Evolutionary conservation across 164 flowering plant genomes (phyloP).

Genomic region (Amborella trichopoda): DNA sequence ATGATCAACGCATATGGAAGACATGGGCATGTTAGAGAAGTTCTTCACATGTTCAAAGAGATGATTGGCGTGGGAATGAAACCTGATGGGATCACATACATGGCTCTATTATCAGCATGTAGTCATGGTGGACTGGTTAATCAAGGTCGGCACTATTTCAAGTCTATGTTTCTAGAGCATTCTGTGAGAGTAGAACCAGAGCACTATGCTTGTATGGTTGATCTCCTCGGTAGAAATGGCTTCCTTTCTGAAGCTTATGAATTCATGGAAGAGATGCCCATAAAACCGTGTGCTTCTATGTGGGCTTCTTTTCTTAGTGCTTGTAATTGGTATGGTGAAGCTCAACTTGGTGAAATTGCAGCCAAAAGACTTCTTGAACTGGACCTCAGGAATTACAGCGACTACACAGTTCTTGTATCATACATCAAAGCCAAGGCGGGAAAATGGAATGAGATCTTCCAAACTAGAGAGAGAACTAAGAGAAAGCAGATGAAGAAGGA

Average conservation of each 20-base stretch:
- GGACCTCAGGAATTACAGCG: constrained; percentile 1
- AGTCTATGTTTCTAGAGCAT: constrained; percentile 6
- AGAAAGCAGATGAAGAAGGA: constrained; percentile 5
- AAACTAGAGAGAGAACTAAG: constrained; percentile 9
- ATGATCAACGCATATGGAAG: constrained; percentile 14
- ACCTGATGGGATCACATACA: constrained; percentile 14
- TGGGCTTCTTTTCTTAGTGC: constrained; percentile 12
- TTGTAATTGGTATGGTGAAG: constrained; percentile 8
- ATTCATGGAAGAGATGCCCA: constrained; percentile 12
- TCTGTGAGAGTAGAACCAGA: constrained; percentile 6
- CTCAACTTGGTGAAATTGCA: constrained; percentile 8
- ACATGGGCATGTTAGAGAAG: constrained; percentile 9
- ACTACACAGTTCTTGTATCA: constrained; percentile 7
- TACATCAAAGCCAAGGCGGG: constrained; percentile 5
- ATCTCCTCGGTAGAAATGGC: constrained; percentile 16
- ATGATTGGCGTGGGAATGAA: constrained; percentile 8
- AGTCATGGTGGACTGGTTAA: constrained; percentile 15
- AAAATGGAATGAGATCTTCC: constrained; percentile 6
- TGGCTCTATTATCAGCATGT: constrained; percentile 13
- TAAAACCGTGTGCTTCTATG: constrained; percentile 7
- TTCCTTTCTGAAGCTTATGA: constrained; percentile 5
- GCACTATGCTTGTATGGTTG: constrained; percentile 19
- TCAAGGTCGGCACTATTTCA: constrained; percentile 9
- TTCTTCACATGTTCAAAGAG: constrained; percentile 11
- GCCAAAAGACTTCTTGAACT: constrained; percentile 5